These are phyloP conservation scores for Xanthoconium stramineum DNA, from an alignment of 768 basidiomycete genomes.

Conservation along the genomic window DNA sequence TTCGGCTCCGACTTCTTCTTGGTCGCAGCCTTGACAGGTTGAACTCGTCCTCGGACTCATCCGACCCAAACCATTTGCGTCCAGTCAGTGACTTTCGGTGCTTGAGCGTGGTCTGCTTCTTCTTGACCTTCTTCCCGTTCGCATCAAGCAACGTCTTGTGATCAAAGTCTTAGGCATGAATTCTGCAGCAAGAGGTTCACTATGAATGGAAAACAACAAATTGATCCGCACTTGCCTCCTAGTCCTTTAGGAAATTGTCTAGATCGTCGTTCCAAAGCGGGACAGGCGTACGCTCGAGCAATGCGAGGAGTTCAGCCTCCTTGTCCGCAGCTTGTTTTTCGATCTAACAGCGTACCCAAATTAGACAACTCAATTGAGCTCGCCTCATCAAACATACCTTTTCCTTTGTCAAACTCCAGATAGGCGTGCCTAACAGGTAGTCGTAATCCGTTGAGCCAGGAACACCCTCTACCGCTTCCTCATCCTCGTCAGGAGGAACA, in stretches of 20 bases:
- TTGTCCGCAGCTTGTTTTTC: slow-evolving; percentile 81
- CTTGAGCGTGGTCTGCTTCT: slow-evolving; percentile 53
- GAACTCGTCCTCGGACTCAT: slow-evolving; percentile 53
- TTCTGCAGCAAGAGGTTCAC: slow-evolving; percentile 28
- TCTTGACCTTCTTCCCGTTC: slow-evolving; percentile 52
- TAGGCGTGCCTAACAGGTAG: slow-evolving; percentile 92
- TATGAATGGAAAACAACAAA: background rate
- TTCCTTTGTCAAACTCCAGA: slow-evolving; percentile 92
- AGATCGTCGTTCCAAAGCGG: slow-evolving; percentile 90
- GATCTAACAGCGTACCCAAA: slow-evolving; percentile 50
- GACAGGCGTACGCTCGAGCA: slow-evolving; percentile 76
- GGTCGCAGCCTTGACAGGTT: slow-evolving; percentile 47
- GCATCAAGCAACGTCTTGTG: slow-evolving; percentile 44
- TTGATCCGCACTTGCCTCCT: slow-evolving; percentile 62
- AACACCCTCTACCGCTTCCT: slow-evolving; percentile 39
- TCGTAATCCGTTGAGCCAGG: slow-evolving; percentile 71
- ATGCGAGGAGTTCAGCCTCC: slow-evolving; percentile 70
- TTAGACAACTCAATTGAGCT: slow-evolving; percentile 4
- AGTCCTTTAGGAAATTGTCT: slow-evolving; percentile 76
- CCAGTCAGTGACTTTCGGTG: slow-evolving; percentile 50
- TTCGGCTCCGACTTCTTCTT: slow-evolving; percentile 36
- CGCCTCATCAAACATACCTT: slow-evolving; percentile 48
- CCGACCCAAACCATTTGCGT: slow-evolving; percentile 35
- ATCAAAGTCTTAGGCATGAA: slow-evolving; percentile 41
- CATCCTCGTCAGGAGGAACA: slow-evolving; percentile 50